Evolutionary conservation across 768 basidiomycete species (phyloP).

Genomic region (Coprinopsis cinerea): DNA sequence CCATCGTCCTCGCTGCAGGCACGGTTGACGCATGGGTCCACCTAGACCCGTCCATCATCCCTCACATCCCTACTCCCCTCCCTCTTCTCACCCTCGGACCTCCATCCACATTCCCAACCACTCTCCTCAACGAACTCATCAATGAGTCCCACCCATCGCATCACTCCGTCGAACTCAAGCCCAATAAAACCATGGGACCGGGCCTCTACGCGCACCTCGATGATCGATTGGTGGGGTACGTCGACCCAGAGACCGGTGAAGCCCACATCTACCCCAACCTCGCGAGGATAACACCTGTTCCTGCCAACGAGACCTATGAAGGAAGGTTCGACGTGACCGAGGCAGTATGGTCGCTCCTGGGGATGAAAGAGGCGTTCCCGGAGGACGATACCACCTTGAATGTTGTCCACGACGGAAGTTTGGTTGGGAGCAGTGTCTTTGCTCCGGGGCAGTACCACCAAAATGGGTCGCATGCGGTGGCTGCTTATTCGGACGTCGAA

Average conservation of each 20-base stretch:
- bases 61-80: not conserved
- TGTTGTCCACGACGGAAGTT: not conserved
- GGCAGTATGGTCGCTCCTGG: not conserved
- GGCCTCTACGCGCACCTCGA: conserved; percentile 3
- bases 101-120: not conserved
- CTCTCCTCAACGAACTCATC: not conserved
- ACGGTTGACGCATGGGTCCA: too few species aligned
- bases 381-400: conserved; percentile 5
- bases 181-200: conserved; percentile 4
- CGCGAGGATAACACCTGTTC: not conserved
- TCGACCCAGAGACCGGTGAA: conserved; percentile 7
- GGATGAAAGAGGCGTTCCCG: not conserved
- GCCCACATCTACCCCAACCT: conserved; percentile 9
- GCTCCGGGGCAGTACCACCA: too few species aligned
- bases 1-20: too few species aligned
- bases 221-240: conserved; percentile 9
- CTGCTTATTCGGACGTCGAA: not conserved
- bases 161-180: not conserved
- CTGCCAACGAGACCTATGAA: not conserved
- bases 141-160: not conserved
- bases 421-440: not conserved
- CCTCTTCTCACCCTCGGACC: conserved; percentile 6
- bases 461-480: not conserved
- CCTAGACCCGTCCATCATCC: conserved; percentile 2
- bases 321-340: too few species aligned